Base-by-base conservation (phyloP, 1,139 yeast genomes). In the Nakaseomyces bracarensis region DNA sequence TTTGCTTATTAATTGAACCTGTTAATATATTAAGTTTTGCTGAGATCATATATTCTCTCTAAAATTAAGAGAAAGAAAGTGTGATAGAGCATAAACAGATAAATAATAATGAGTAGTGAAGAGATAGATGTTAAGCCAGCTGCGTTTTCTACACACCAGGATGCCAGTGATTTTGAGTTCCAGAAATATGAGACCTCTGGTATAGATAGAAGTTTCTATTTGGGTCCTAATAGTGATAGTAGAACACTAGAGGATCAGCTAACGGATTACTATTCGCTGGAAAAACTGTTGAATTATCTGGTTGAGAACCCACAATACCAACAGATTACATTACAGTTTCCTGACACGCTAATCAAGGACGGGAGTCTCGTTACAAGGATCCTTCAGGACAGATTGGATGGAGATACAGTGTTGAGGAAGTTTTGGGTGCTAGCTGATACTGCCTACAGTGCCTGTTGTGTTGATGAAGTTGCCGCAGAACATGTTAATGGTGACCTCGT, bases 391-490 rank as follows among this genome's bases (percentile, higher is more conserved):
- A 41, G 36, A 9, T 33, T 57, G 16, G 38, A 23, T 18, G 31
- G 43, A 21, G 39, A 42, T 4, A 34, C n/a, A 10, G 34, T 29
- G 3, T 38, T 36, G 2, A 63, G 65, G 50, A 66, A 70, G 39
- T 65, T 80, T 14, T 82, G 87, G 87, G 72, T 82, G 13, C 66
- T 91, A 33, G 99, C 97, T 0, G 99, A 93, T 57, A 89, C 98
- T 0, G 86, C 96, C 0, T 93, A 91, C 55, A 85, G 96, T 19
- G 73, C 96, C 0, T 91, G 98, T 61, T 91, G 99, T 66, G 83
- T 91, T 13, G 99, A 91, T 61, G 96, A 87, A 57, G 95, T 91
- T 18, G 97, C 98, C 0, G 95, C 96, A 1, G 89, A 83, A 55
- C 99, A 91, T 63, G 95, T 91, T 10, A 60, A 68, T 6, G 91